Base-by-base conservation (phyloP, 768 basidiomycete species). In the Lactarius sanguifluus region DNA sequence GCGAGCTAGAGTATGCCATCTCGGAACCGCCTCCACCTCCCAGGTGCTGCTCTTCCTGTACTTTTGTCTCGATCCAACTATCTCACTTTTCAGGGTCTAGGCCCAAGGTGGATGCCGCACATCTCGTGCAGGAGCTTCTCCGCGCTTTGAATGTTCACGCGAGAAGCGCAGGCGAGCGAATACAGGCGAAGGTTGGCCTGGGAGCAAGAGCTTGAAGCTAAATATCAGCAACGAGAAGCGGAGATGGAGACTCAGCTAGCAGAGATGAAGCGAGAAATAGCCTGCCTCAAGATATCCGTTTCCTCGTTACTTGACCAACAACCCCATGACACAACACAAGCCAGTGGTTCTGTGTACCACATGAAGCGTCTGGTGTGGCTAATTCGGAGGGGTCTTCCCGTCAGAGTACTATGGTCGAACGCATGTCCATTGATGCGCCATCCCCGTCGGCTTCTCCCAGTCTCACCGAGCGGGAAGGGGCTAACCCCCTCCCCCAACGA, bases 181-280 rank as follows among this genome's bases (percentile, higher is more conserved):
- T 77, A 79, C 45, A 83, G 79, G 69, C 81, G 90, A 23, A 79
- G 89, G 57, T 62, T 81, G 9, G 82, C 79, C 43, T 91, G 90
- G 89, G 90, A 92, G 71, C 79, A 82, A 69, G 86, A 87, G 64
- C 86, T 89, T 67, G 90, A 90, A 76, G 81, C 81, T 12, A 87
- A 81, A 71, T 81, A 79, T 59, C 70, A 75, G 16, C 82, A 85
- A 69, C 75, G 79, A 56, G 83, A 88, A 65, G 83, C 81, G 32
- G 85, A 88, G 72, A 82, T 84, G 78, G 86, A 89, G 71, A 77
- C 79, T 25, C 81, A 81, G 57, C 78, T 90, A 69, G 69, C 79
- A 3, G 82, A 82, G 65, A 80, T 88, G 80, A 83, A 80, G 30
- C 80, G 81, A 69, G 83, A 88, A 71, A 77, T 88, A 63, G 71